A percentile compares a stretch with the other conserved stretches of the same genome.
These are phyloP conservation scores for Miamiensis avidus DNA, from an alignment of 169 alveolate genomes.

Conservation along the genomic window DNA sequence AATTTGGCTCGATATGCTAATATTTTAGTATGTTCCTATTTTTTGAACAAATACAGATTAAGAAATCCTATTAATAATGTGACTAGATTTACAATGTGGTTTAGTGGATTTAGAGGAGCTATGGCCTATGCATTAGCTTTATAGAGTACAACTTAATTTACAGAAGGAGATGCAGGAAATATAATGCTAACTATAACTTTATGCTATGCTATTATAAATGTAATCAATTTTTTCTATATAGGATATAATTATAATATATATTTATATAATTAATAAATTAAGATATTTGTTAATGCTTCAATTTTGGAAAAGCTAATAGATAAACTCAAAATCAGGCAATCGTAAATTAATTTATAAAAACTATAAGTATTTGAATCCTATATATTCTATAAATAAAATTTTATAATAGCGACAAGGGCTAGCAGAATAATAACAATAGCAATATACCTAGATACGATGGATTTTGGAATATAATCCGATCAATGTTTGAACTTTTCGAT, in stretches of 20 bases:
- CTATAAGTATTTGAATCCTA: background rate
- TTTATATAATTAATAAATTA: background rate
- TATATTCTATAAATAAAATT: background rate
- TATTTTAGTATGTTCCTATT: constrained; percentile 38
- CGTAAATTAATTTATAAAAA: background rate
- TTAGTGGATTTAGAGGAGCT: constrained; percentile 77
- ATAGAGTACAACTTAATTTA: constrained; percentile 26
- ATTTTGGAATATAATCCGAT: constrained; percentile 18
- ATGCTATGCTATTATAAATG: constrained; percentile 33
- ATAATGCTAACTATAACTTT: constrained; percentile 53
- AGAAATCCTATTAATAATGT: constrained; percentile 8
- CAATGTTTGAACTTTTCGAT: constrained; percentile 9
- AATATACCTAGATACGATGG: constrained; percentile 4
- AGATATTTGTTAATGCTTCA: constrained; percentile 22
- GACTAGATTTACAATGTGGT: constrained; percentile 61
- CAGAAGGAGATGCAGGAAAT: constrained; percentile 37
- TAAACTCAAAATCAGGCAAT: background rate
- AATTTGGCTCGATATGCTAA: constrained; percentile 56
- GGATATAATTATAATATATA: background rate
- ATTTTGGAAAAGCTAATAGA: background rate
- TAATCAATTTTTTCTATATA: background rate
- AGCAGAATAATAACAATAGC: background rate
- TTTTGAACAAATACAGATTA: constrained; percentile 51
- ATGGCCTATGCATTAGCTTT: constrained; percentile 63
- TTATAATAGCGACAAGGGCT: background rate